Percentiles rank a stretch among this genome's conserved stretches.
phyloP scores from a whole-genome alignment of 345 rosid species.

The Brassica nigra region DNA sequence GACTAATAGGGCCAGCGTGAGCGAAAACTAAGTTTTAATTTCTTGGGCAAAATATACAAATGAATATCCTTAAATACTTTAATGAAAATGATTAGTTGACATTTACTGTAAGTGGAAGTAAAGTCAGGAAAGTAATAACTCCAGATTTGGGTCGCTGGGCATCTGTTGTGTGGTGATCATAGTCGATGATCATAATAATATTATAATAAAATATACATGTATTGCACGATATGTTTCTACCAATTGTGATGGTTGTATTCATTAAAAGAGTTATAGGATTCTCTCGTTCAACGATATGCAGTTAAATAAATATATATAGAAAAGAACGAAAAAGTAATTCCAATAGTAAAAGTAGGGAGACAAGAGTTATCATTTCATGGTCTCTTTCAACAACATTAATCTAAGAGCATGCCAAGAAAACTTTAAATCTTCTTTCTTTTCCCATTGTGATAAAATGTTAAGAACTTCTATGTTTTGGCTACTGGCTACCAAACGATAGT shows the following conservation, averaged over 20 bases:
- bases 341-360: constrained; percentile 39
- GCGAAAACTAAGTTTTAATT: neutral
- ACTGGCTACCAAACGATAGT: neutral
- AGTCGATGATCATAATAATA: neutral
- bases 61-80: constrained; percentile 1
- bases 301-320: constrained; percentile 12
- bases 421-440: neutral
- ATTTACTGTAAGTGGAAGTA: constrained; percentile 34
- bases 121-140: constrained; percentile 15
- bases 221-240: neutral
- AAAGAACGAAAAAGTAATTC: constrained; percentile 19
- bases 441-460: neutral
- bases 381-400: constrained; percentile 41
- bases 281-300: constrained; percentile 3
- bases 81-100: constrained; percentile 16
- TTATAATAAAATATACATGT: neutral
- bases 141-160: constrained; percentile 24
- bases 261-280: neutral
- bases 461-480: neutral
- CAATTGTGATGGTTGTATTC: neutral
- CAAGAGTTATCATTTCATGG: constrained; percentile 41
- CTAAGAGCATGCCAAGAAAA: constrained; percentile 29
- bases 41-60: neutral
- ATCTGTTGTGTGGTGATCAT: constrained; percentile 14
- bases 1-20: neutral